phyloP scores from a whole-genome alignment of 1,139 yeast genomes.

The Suhomyces bribrorum region DNA sequence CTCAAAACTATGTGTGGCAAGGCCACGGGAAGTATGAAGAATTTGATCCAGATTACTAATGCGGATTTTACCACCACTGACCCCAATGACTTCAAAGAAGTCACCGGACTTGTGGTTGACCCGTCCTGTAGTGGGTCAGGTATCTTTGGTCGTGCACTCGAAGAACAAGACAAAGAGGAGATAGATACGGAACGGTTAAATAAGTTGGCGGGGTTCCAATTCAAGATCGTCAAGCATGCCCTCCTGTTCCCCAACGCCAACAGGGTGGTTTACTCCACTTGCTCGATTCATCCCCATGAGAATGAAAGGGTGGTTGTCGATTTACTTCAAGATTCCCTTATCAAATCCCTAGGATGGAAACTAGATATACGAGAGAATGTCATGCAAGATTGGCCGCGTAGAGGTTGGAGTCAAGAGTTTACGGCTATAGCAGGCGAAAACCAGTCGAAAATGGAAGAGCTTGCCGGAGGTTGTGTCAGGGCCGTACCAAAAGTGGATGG shows the following conservation, averaged over 20 bases:
- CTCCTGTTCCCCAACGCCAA: constrained; percentile 73
- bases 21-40: constrained; percentile 62
- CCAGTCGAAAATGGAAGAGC: constrained; percentile 41
- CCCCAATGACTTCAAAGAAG: constrained; percentile 62
- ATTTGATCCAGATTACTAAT: constrained; percentile 66
- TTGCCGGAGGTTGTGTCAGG: constrained; percentile 87
- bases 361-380: constrained; percentile 64
- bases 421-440: constrained; percentile 46
- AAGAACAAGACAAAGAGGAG: constrained; percentile 47
- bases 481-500: constrained; percentile 87
- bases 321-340: constrained; percentile 61
- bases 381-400: constrained; percentile 78
- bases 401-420: constrained; percentile 77
- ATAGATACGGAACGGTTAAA: constrained; percentile 60
- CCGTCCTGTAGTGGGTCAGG: constrained; percentile 99
- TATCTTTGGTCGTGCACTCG: constrained; percentile 79
- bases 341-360: constrained; percentile 71
- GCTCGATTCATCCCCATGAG: constrained; percentile 91
- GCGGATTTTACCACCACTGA: constrained; percentile 78
- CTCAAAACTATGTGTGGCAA: constrained; percentile 73
- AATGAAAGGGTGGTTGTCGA: constrained; percentile 89
- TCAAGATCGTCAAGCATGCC: constrained; percentile 84
- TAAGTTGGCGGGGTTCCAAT: constrained; percentile 83
- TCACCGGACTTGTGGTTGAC: constrained; percentile 85
- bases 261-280: constrained; percentile 90